Evolutionary conservation across 2,329 filamentous ascomycete species (phyloP), one percentile per base, ranked within the genome.

Genomic region (Diplodia sapinea): DNA sequence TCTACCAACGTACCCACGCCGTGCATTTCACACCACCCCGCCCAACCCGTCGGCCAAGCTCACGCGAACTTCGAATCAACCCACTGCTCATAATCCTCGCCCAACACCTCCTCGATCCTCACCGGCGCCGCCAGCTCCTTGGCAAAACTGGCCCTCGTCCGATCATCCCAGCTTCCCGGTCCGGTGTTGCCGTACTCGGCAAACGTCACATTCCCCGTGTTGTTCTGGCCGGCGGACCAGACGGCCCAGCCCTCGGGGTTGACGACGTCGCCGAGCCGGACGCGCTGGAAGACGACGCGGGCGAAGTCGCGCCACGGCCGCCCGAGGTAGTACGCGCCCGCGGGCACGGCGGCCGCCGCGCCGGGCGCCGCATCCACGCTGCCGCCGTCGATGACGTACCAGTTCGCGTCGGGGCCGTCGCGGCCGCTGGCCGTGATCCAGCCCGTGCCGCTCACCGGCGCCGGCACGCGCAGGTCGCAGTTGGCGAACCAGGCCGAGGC

Each of bases 101-200:
- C 84, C 69, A 86, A 73, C 51, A 87, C 77, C 6, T 74, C 78
- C 4, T 73, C 72, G 63, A 86, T 85, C 5, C 71, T 69, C n/a
- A 86, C 72, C 17, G 38, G 20, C 12, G 20, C 23, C 2, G 4
- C 13, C 20, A 59, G 15, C 56, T 59, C 23, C 43, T 50, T 9
- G 2, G 43, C 15, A 23, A 52, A 63, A 20, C 12, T 15, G 15
- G 47, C 83, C 49, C 59, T 49, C 15, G 43, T 26, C 1, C 2
- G 17, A 51, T 86, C 79, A 0, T 78, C 79, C 15, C 77, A 72
- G 8, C 85, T 79, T 2, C 87, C 87, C n/a, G 78, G 72, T 0
- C 87, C 87, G 0, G 81, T 81, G 74, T 89, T 89, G 12, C 70
- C 75, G 71, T 84, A 88, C 78, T 89, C 87, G 9, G 38, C 64